Conservation (phyloP, 177 flowering plant genomes). For the Tripterygium wilfordii region DNA sequence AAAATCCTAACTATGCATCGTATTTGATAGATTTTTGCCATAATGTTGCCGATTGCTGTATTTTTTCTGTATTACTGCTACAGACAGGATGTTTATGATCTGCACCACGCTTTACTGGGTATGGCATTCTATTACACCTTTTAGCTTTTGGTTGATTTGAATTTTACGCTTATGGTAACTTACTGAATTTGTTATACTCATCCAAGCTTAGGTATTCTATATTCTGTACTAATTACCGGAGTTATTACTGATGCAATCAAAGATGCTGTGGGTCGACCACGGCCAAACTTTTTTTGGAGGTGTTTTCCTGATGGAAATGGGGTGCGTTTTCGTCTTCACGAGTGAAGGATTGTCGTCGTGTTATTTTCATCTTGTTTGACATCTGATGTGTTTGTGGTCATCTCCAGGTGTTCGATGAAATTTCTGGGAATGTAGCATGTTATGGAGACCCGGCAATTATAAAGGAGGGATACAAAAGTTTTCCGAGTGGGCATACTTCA, state of each 20-base stretch:
- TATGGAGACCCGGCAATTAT: conserved; percentile 13
- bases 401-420: conserved; percentile 7
- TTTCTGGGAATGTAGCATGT: conserved; percentile 15
- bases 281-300: conserved; percentile 30
- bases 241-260: conserved; percentile 28
- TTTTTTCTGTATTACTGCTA: conserved; percentile 20
- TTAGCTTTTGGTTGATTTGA: neutral
- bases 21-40: conserved; percentile 21
- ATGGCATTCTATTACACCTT: neutral
- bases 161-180: neutral
- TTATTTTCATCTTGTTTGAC: neutral
- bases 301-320: conserved; percentile 26
- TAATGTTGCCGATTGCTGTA: conserved; percentile 26
- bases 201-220: conserved; percentile 14
- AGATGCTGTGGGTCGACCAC: conserved; percentile 30
- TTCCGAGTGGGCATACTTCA: conserved; percentile 28
- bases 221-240: conserved; percentile 16
- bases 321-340: conserved; percentile 7
- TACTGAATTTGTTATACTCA: neutral
- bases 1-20: too few species aligned
- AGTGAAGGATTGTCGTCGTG: neutral
- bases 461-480: conserved; percentile 32
- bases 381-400: neutral
- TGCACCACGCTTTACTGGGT: conserved; percentile 39
- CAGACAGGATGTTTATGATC: conserved; percentile 35